A percentile compares a stretch with the other conserved stretches of the same genome.
Conservation (phyloP, 192 early-diverging fungal species). For the Mortierella hygrophila region DNA sequence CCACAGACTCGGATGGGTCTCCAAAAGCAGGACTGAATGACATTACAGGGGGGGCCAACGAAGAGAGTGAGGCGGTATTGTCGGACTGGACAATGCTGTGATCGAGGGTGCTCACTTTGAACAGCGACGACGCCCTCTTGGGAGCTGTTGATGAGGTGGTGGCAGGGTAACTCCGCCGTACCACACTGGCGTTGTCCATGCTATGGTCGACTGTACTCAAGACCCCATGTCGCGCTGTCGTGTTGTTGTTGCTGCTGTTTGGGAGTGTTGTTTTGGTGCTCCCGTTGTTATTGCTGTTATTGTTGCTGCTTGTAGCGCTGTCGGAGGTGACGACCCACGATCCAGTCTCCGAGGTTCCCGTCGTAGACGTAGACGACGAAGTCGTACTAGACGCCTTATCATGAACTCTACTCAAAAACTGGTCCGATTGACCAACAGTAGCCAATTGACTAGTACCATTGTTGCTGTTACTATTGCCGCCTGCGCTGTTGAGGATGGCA, state of each 20-base stretch:
- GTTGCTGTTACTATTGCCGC: background rate
- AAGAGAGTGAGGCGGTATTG: conserved; percentile 31
- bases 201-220: background rate
- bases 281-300: background rate
- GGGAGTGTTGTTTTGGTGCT: background rate
- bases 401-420: background rate
- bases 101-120: conserved; percentile 50
- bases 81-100: conserved; percentile 44
- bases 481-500: background rate
- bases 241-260: background rate
- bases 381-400: background rate
- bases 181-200: conserved; percentile 18
- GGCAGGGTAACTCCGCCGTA: background rate
- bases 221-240: background rate
- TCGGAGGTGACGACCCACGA: conserved; percentile 20
- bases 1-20: conserved; percentile 12
- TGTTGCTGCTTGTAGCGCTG: background rate
- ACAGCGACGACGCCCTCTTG: conserved; percentile 45
- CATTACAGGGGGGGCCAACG: conserved; percentile 43
- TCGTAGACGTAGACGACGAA: background rate
- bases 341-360: conserved; percentile 12
- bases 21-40: conserved; percentile 49
- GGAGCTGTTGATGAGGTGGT: conserved; percentile 12
- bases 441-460: background rate
- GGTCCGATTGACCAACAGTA: background rate